These are phyloP conservation scores for Aspergillus versicolor DNA, from an alignment of 2,329 filamentous ascomycete genomes.

Conservation along the genomic window DNA sequence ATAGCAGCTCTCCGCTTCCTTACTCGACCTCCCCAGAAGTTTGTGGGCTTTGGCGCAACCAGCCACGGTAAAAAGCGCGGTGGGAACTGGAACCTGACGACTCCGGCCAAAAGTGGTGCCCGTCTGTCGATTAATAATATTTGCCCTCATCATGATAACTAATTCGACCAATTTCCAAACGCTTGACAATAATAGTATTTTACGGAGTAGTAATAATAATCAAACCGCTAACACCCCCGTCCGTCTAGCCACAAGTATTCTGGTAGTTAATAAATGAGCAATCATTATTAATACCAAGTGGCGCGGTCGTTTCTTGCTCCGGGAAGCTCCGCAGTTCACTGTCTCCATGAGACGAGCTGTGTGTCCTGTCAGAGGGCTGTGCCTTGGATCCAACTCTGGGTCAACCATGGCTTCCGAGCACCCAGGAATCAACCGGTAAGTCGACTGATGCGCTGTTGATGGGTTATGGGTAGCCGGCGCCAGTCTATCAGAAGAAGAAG, in stretches of 20 bases:
- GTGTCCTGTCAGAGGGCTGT: constrained; percentile 8
- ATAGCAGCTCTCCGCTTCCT: not conserved
- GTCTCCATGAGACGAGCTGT: not conserved
- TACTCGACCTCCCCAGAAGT: not conserved
- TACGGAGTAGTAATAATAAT: not conserved
- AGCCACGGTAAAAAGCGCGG: not conserved
- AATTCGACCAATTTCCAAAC: constrained; percentile 4
- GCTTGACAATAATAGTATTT: not conserved
- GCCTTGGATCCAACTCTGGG: constrained; percentile 25
- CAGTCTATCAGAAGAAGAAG: not conserved
- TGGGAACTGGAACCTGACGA: not conserved
- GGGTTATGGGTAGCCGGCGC: not conserved
- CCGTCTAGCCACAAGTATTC: not conserved
- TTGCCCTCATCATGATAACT: not conserved
- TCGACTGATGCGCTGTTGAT: constrained; percentile 3
- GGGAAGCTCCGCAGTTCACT: constrained; percentile 11
- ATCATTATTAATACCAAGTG: constrained; percentile 7
- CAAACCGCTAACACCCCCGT: not conserved
- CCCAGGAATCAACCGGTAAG: not conserved
- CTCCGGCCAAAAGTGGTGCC: constrained; percentile 1
- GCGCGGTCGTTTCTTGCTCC: constrained; percentile 10
- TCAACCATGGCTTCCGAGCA: constrained; percentile 18
- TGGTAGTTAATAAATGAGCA: not conserved
- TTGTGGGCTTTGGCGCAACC: not conserved
- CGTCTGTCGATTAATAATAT: constrained; percentile 1